Base-by-base conservation (phyloP, 139 green algal species). In the Yamagishiella unicocca region DNA sequence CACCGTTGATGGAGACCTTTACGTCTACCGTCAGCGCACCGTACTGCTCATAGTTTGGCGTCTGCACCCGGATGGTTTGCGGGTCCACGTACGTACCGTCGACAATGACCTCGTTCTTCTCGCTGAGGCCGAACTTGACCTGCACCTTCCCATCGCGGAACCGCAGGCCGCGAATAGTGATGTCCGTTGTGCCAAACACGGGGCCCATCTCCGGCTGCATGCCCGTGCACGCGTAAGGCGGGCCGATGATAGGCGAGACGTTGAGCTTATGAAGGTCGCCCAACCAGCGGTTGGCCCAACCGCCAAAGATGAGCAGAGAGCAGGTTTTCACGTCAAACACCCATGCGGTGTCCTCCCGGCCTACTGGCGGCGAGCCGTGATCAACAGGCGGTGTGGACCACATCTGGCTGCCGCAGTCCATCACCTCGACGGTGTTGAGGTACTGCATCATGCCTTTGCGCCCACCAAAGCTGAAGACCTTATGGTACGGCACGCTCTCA, bases 221-320 rank as follows among this genome's bases (percentile, higher is more conserved):
- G 75, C 86, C 85, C 42, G 92, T 95, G 89, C 94, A 97, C n/a
- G 96, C 96, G 61, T 98, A 98, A 8, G 95, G 95, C 21, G 96
- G 96, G n/a, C 96, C 96, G 68, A 98, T 97, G 91, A 98, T 97
- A 61, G 94, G 91, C 22, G 94, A 94, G 38, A 97, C 93, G 88
- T 98, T 96, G 4, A 96, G 90, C 84, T 93, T 95, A 82, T 94
- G 91, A 42, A 92, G 92, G 92, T 98, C 96, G 55, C 95, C 94
- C n/a, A 98, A 90, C 96, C 96, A 98, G 42, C 95, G 92, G 90
- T 95, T 96, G 42, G 94, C 88, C 95, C 95, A 98, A 62, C 96
- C 96, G 79, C 96, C 96, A 90, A 98, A 98, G 29, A 98, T 66
- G 9, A 97, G 88, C 55, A 98, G 85, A 77, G 89, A 93, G 92